Evolutionary conservation across 2,329 filamentous ascomycete species (phyloP).

Genomic region (Exophiala sp.): DNA sequence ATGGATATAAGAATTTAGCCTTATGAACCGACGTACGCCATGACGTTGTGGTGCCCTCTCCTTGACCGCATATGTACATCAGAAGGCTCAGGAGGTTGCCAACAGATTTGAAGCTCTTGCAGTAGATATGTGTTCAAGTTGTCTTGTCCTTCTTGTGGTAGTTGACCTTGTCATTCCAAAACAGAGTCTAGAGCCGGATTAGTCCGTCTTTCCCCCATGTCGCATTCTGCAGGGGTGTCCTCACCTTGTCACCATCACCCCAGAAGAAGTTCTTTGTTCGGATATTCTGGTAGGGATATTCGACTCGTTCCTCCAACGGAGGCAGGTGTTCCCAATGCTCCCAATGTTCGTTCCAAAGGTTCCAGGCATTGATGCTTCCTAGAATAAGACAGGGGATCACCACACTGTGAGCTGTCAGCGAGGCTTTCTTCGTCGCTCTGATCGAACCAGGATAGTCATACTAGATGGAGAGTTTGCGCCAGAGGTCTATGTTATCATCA

Average conservation of each 20-base stretch:
- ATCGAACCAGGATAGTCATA: constrained; percentile 47
- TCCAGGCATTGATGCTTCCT: constrained; percentile 74
- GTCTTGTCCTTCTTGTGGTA: constrained; percentile 89
- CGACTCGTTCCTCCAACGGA: constrained; percentile 79
- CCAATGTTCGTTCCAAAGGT: constrained; percentile 94
- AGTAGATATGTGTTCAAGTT: constrained; percentile 32
- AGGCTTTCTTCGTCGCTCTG: neutral
- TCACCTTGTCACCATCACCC: constrained; percentile 92
- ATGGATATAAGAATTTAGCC: neutral
- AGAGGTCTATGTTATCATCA: constrained; percentile 62
- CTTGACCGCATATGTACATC: constrained; percentile 20
- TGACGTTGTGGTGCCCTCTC: constrained; percentile 1
- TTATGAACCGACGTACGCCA: neutral
- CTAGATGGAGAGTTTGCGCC: constrained; percentile 95
- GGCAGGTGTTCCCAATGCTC: constrained; percentile 84
- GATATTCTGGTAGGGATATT: constrained; percentile 98
- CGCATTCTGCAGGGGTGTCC: constrained; percentile 22
- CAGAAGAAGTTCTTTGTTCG: constrained; percentile 91
- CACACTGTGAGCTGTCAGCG: constrained; percentile 49
- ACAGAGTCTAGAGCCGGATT: constrained; percentile 19
- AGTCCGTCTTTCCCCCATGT: neutral
- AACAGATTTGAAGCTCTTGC: neutral
- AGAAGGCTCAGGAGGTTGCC: neutral
- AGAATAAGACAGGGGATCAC: constrained; percentile 67
- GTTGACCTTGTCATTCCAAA: constrained; percentile 95